A percentile compares a stretch with the other conserved stretches of the same genome.
These are phyloP conservation scores for Torrubiella hemipterigena DNA, from an alignment of 2,329 filamentous ascomycete genomes.

Conservation along the genomic window DNA sequence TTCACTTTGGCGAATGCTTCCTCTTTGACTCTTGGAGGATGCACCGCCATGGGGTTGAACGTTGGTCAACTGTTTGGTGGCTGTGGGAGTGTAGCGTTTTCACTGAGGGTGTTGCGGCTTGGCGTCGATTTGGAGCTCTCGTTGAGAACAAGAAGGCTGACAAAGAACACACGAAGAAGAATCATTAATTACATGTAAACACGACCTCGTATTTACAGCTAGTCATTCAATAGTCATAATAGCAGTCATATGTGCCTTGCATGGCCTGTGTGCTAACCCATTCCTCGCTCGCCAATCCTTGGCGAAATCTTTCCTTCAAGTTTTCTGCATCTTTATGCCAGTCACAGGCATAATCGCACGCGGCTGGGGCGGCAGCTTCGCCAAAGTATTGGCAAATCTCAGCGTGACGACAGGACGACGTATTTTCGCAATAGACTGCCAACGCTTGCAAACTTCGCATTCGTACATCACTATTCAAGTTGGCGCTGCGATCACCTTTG, in stretches of 20 bases:
- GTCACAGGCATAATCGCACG: slow-evolving; percentile 66
- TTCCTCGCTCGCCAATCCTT: slow-evolving; percentile 46
- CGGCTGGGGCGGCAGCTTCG: slow-evolving; percentile 41
- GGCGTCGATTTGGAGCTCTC: slow-evolving; percentile 31
- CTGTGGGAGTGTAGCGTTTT: slow-evolving; percentile 41
- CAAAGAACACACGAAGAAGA: slow-evolving; percentile 25
- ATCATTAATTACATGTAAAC: slow-evolving; percentile 1
- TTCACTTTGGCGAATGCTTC: slow-evolving; percentile 55
- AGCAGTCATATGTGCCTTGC: slow-evolving; percentile 42
- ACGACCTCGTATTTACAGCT: neutral
- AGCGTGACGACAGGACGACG: slow-evolving; percentile 60
- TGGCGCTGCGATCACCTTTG: slow-evolving; percentile 29
- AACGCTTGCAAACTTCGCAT: slow-evolving; percentile 55
- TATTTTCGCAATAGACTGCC: slow-evolving; percentile 72
- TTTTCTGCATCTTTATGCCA: slow-evolving; percentile 58
- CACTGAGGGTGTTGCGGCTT: slow-evolving; percentile 39
- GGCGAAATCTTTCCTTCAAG: slow-evolving; percentile 44
- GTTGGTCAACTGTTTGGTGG: slow-evolving; percentile 37
- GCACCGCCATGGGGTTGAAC: slow-evolving; percentile 32
- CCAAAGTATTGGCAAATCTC: slow-evolving; percentile 70
- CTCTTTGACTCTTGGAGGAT: slow-evolving; percentile 37
- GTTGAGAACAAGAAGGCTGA: slow-evolving; percentile 23
- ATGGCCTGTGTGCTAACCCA: slow-evolving; percentile 52
- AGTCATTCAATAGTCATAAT: slow-evolving; percentile 31
- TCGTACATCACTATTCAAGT: slow-evolving; percentile 35